phyloP scores from a whole-genome alignment of 257 asterid genomes.

The Striga asiatica region DNA sequence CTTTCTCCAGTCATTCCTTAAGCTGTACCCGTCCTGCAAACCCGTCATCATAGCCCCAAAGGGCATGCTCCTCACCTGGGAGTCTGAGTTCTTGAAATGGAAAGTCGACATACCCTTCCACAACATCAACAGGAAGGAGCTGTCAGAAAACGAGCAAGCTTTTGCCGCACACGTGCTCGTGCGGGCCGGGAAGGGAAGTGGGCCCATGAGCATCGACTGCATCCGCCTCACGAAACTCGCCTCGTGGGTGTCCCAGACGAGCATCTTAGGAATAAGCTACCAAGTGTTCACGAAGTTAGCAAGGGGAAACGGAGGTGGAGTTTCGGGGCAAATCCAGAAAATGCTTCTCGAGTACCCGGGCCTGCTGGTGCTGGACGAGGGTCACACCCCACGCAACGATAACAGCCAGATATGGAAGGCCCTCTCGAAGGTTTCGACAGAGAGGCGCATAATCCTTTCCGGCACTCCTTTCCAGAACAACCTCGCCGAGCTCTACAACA shows the following conservation, averaged over 20 bases:
- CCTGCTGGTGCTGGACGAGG: conserved; percentile 68
- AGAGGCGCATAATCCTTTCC: conserved; percentile 48
- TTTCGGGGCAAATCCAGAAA: conserved; percentile 19
- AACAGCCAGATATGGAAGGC: conserved; percentile 50
- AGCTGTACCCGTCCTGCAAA: conserved; percentile 35
- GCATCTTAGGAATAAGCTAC: conserved; percentile 57
- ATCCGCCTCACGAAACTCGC: conserved; percentile 37
- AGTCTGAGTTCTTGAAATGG: conserved; percentile 55
- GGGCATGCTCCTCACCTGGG: conserved; percentile 78
- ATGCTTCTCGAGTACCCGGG: conserved; percentile 45
- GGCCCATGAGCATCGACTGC: background rate
- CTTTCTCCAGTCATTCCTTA: conserved; percentile 51
- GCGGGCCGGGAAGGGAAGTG: background rate
- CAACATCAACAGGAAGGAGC: conserved; percentile 36
- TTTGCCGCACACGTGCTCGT: conserved; percentile 11
- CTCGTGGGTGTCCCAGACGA: conserved; percentile 37
- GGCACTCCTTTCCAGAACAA: conserved; percentile 90
- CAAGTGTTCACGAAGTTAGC: conserved; percentile 31
- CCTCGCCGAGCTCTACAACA: conserved; percentile 51
- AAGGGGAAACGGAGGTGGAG: background rate
- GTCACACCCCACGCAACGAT: conserved; percentile 71
- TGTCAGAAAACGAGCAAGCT: conserved; percentile 31
- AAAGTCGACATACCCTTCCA: conserved; percentile 39
- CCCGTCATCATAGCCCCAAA: conserved; percentile 69
- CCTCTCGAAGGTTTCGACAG: conserved; percentile 37